Evolutionary conservation across 2,329 filamentous ascomycete genomes (phyloP), one percentile per base, ranked within the genome.

Genomic region (Aspergillus pseudonomiae): DNA sequence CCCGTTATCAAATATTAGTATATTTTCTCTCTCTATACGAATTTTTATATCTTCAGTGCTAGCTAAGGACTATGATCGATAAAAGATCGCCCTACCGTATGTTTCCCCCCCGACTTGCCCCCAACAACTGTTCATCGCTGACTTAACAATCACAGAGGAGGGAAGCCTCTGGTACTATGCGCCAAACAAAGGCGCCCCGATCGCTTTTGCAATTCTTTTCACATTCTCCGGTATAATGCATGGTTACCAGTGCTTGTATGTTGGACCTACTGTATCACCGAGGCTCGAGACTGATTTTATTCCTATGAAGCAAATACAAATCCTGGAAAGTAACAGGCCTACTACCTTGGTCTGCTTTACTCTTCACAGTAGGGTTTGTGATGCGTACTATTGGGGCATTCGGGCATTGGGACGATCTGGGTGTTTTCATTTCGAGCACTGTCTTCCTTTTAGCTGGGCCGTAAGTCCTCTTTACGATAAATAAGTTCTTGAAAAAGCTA

Each of bases 271-370:
- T 24, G 1, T 11, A 24, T 21, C 3, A n/a, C 28, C 24, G 43
- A 19, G 10, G 16, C 9, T 34, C 21, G 2, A 11, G 36, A 12
- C 68, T 65, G 66, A 68, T 30, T n/a, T 46, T 28, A 30, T 30
- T 12, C 4, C 9, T 59, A 4, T n/a, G 55, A 50, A 77, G 79
- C 59, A 76, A 73, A 65, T 78, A 76, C 62, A 76, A 74, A 55
- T 77, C 77, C 11, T 80, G 78, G 77, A 76, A 76, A 59, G 76
- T 81, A 59, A 79, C 78, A 1, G 76, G 78, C 30, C 62, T 80
- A 24, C 67, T 81, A 10, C 78, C 79, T 14, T 81, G 79, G 79
- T 77, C 78, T 9, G 77, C 77, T 1, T 54, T 77, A 2, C 70
- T 81, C 19, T 81, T 81, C 61, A 74, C 75, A 1, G 72, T 67